A percentile compares a stretch with the other conserved stretches of the same genome.
Evolutionary conservation across 2,329 filamentous ascomycete species (phyloP).

Genomic region (Leptographium lundbergii): DNA sequence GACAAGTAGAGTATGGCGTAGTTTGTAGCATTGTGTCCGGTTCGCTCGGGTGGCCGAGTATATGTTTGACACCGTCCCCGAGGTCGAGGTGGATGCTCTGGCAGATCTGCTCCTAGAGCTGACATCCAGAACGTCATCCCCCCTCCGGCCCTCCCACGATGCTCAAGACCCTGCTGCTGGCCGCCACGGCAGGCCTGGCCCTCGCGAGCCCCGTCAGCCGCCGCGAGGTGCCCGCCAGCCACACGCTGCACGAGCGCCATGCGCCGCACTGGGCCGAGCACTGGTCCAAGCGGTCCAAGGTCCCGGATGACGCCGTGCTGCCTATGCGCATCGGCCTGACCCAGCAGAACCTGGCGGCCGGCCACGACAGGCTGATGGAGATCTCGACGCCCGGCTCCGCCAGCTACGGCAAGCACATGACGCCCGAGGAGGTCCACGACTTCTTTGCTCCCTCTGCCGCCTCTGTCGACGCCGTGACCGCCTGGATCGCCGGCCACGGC

Average conservation of each 20-base stretch:
- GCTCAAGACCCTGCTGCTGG: neutral
- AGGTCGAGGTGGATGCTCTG: too few species aligned
- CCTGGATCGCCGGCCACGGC: slow-evolving; percentile 19
- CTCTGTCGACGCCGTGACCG: slow-evolving; percentile 17
- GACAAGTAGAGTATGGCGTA: too few species aligned
- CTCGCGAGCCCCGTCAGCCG: slow-evolving; percentile 1
- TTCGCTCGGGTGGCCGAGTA: too few species aligned
- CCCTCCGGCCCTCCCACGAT: too few species aligned
- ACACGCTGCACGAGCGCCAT: slow-evolving; percentile 16
- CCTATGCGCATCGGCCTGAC: slow-evolving; percentile 7
- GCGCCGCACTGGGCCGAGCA: slow-evolving; percentile 11
- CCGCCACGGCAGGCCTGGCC: neutral
- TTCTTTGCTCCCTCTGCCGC: slow-evolving; percentile 21
- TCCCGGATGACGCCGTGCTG: slow-evolving; percentile 10
- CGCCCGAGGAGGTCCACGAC: slow-evolving; percentile 20
- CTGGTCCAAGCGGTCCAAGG: slow-evolving; percentile 17
- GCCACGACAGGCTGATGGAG: slow-evolving; percentile 17
- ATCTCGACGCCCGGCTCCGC: slow-evolving; percentile 14
- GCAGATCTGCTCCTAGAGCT: too few species aligned
- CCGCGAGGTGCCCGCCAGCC: slow-evolving; percentile 1
- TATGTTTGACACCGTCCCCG: too few species aligned
- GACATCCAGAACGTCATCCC: too few species aligned
- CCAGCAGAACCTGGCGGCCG: slow-evolving; percentile 17
- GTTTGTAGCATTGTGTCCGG: too few species aligned
- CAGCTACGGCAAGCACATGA: slow-evolving; percentile 24